A percentile compares a stretch with the other conserved stretches of the same genome.
These are phyloP conservation scores for Krasilnikovozyma curviuscula DNA, from an alignment of 768 basidiomycete species.

Conservation along the genomic window DNA sequence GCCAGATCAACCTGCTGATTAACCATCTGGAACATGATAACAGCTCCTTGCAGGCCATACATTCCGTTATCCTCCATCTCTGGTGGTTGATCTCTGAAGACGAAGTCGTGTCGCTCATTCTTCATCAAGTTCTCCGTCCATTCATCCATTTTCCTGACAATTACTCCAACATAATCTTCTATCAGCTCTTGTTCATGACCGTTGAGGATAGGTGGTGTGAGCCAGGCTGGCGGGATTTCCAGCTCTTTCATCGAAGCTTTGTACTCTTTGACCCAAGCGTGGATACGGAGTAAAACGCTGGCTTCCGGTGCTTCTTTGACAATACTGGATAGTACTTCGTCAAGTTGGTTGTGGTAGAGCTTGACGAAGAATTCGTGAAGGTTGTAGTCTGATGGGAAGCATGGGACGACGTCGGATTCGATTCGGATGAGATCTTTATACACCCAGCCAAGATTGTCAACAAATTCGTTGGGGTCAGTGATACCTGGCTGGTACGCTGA, in stretches of 20 bases:
- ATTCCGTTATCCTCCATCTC: slow-evolving; percentile 74
- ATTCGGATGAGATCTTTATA: slow-evolving; percentile 90
- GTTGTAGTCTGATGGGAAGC: slow-evolving; percentile 83
- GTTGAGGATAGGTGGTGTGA: slow-evolving; percentile 78
- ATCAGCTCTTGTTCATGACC: slow-evolving; percentile 85
- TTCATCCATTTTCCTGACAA: slow-evolving; percentile 87
- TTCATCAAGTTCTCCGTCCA: slow-evolving; percentile 90
- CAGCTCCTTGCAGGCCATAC: slow-evolving; percentile 77
- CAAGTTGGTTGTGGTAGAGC: slow-evolving; percentile 73
- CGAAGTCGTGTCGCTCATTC: slow-evolving; percentile 70
- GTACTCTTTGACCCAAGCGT: slow-evolving; percentile 92
- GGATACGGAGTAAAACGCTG: slow-evolving; percentile 62
- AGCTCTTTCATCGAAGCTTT: slow-evolving; percentile 88
- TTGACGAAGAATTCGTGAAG: slow-evolving; percentile 65
- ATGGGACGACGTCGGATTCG: slow-evolving; percentile 67
- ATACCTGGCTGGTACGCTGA: slow-evolving; percentile 43
- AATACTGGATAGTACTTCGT: slow-evolving; percentile 50
- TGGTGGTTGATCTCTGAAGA: slow-evolving; percentile 59
- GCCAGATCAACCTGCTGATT: slow-evolving; percentile 91
- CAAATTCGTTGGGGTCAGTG: slow-evolving; percentile 48
- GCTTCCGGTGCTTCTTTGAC: slow-evolving; percentile 63
- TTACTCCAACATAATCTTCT: slow-evolving; percentile 83
- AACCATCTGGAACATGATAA: slow-evolving; percentile 95
- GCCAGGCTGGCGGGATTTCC: slow-evolving; percentile 53
- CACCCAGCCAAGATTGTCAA: slow-evolving; percentile 63